Evolutionary conservation across 2,329 filamentous ascomycete genomes (phyloP).

Genomic region (Pestalotiopsis fici): DNA sequence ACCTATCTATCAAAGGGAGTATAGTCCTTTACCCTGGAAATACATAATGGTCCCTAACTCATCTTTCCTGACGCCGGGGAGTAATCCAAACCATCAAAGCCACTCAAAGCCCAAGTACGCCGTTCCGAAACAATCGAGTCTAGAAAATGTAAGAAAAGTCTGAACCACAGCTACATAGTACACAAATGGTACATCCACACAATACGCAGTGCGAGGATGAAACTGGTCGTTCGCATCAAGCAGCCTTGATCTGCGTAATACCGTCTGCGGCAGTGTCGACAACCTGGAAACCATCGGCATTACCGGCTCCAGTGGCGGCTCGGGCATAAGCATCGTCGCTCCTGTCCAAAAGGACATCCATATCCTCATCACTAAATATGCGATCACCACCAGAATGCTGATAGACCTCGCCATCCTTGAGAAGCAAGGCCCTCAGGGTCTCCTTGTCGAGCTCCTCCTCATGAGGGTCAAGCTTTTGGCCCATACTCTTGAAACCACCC

Average conservation of each 20-base stretch:
- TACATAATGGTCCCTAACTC: too few species aligned
- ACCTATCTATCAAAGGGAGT: too few species aligned
- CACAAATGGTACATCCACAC: neutral
- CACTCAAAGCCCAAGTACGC: neutral
- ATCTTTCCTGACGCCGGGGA: too few species aligned
- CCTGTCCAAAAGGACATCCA: slow-evolving; percentile 76
- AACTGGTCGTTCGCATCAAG: neutral
- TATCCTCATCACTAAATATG: slow-evolving; percentile 73
- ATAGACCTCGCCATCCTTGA: slow-evolving; percentile 72
- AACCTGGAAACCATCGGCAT: slow-evolving; percentile 71
- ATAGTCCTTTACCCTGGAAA: too few species aligned
- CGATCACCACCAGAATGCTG: slow-evolving; percentile 59
- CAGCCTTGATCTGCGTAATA: slow-evolving; percentile 37
- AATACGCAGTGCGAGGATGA: too few species aligned
- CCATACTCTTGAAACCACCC: slow-evolving; percentile 75
- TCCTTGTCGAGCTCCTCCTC: slow-evolving; percentile 61
- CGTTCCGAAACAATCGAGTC: neutral
- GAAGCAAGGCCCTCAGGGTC: slow-evolving; percentile 60
- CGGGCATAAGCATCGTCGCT: slow-evolving; percentile 64
- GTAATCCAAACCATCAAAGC: neutral
- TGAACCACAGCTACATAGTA: neutral
- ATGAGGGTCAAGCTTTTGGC: slow-evolving; percentile 54
- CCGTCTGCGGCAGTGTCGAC: slow-evolving; percentile 72
- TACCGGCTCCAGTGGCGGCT: slow-evolving; percentile 78
- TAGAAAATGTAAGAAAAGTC: neutral